Evolutionary conservation across 1,284 basidiomycete genomes (phyloP), one percentile per base, ranked within the genome.

Genomic region (Ganoderma sinense): DNA sequence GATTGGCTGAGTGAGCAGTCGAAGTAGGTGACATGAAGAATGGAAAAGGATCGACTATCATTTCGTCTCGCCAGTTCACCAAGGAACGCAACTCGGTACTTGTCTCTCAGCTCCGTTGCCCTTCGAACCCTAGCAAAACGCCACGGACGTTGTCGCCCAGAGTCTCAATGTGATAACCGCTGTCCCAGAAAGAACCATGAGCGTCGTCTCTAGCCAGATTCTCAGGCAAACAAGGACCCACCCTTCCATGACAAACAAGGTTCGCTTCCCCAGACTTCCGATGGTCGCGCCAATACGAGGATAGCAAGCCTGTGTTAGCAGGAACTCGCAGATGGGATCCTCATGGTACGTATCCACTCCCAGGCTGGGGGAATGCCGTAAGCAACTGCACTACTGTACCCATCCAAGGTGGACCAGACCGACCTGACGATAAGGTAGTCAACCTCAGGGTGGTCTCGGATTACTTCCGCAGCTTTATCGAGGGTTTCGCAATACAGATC

Each of bases 201-300:
- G 56, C 8, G 8, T n/a, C 11, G 29, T 33, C 31, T 33, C 53
- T 23, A 20, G 8, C 7, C 16, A 56, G 14, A 56, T 20, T 56
- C 53, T 20, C 26, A 56, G 11, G 26, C 23, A 26, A 62, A 2
- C 41, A 31, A 8, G 41, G 20, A 68, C 78, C 68, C 64, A 80
- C 82, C 82, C 79, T 74, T 84, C 82, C 79, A 83, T 78, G 10
- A 80, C 75, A 64, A 82, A 82, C 29, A 81, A 70, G 16, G 80
- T 81, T 13, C 74, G 78, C 56, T 75, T 73, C n/a, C 65, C 62
- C 0, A 80, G 23, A 20, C 62, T 59, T 16, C 75, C 73, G 18
- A 83, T 79, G n/a, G 75, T 62, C 39, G 51, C 59, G n/a, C 82
- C 81, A 26, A 83, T 81, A 29, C 71, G 67, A 14, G 68, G 53